These are phyloP conservation scores for Gamsiella multidivaricata DNA, from an alignment of 192 early-diverging fungal species.

Conservation along the genomic window DNA sequence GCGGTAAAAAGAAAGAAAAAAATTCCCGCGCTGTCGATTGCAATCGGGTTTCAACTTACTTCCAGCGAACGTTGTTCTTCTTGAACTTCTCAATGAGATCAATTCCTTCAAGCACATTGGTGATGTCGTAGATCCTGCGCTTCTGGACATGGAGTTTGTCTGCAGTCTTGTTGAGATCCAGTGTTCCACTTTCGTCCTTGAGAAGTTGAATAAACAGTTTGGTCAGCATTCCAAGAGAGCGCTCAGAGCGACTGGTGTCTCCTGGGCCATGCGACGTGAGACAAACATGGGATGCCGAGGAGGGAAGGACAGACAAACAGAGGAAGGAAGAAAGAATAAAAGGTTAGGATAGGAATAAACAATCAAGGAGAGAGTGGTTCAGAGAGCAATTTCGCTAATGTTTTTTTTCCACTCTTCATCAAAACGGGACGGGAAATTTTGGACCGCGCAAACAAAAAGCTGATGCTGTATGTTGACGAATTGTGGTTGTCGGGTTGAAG, in stretches of 20 bases:
- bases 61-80: slow-evolving; percentile 79
- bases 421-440: slow-evolving; percentile 39
- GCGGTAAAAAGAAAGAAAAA: background rate
- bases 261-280: background rate
- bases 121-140: slow-evolving; percentile 77
- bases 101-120: slow-evolving; percentile 76
- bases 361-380: slow-evolving; percentile 1
- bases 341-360: slow-evolving; percentile 31
- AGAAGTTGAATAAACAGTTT: slow-evolving; percentile 70
- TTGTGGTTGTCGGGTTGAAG: slow-evolving; percentile 5
- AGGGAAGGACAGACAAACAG: background rate
- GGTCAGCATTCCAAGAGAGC: slow-evolving; percentile 68
- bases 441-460: background rate
- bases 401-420: slow-evolving; percentile 12
- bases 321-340: background rate
- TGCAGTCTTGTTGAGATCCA: slow-evolving; percentile 72
- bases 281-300: background rate
- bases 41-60: slow-evolving; percentile 56
- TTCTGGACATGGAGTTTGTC: slow-evolving; percentile 70
- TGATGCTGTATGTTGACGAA: background rate
- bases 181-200: slow-evolving; percentile 59
- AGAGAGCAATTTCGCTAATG: slow-evolving; percentile 9
- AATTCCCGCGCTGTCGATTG: background rate
- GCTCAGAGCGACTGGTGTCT: slow-evolving; percentile 64
- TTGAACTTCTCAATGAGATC: slow-evolving; percentile 73